phyloP scores from a whole-genome alignment of 164 flowering plant genomes.

The Piper longum region DNA sequence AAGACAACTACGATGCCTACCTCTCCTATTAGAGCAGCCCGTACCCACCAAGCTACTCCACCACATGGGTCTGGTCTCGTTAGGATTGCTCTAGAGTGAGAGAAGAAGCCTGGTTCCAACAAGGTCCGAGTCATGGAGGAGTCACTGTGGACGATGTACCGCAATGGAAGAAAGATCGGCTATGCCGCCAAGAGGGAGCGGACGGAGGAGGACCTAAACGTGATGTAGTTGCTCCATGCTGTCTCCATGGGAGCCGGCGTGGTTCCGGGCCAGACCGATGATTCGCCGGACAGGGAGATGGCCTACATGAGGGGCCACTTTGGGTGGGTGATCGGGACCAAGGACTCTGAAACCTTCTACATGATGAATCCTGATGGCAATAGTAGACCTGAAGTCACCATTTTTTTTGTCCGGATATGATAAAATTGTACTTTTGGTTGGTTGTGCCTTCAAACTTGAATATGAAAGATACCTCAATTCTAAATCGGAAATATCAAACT shows the following conservation, averaged over 20 bases:
- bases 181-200: slow-evolving; percentile 56
- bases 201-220: slow-evolving; percentile 45
- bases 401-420: slow-evolving; percentile 59
- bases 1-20: slow-evolving; percentile 47
- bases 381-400: slow-evolving; percentile 60
- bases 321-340: slow-evolving; percentile 53
- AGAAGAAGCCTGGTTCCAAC: slow-evolving; percentile 22
- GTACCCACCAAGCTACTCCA: slow-evolving; percentile 57
- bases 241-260: slow-evolving; percentile 73
- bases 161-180: slow-evolving; percentile 60
- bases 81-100: slow-evolving; percentile 68
- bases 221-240: slow-evolving; percentile 51
- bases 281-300: slow-evolving; percentile 34
- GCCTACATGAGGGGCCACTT: slow-evolving; percentile 59
- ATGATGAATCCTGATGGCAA: slow-evolving; percentile 76
- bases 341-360: slow-evolving; percentile 62
- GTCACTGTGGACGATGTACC: slow-evolving; percentile 66
- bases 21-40: slow-evolving; percentile 55
- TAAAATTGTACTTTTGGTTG: neutral
- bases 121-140: slow-evolving; percentile 45
- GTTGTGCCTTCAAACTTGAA: neutral
- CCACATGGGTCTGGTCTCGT: slow-evolving; percentile 67
- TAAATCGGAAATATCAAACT: neutral
- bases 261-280: slow-evolving; percentile 22
- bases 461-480: neutral